These are phyloP conservation scores for Telfairia occidentalis DNA, from an alignment of 331 rosid genomes.

Conservation along the genomic window DNA sequence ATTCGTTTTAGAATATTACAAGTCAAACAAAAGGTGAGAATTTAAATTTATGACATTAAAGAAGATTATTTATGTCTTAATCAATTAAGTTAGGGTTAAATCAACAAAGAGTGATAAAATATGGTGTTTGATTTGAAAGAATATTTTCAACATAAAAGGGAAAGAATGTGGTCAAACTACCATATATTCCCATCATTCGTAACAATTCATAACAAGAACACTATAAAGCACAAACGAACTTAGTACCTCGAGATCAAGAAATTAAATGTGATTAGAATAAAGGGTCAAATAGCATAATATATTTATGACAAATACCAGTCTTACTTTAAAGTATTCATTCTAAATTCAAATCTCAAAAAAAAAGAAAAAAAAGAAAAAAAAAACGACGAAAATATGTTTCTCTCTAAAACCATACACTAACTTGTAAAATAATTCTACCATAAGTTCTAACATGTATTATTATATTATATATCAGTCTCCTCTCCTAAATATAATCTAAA, in stretches of 20 bases:
- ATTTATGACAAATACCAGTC: constrained; percentile 2
- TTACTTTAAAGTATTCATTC: not conserved
- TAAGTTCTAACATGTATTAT: not conserved
- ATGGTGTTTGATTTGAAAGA: not conserved
- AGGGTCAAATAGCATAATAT: constrained; percentile 2
- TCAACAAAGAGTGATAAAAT: not conserved
- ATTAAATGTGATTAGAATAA: not conserved
- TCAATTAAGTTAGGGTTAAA: too few species aligned
- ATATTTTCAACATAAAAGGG: not conserved
- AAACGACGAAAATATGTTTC: too few species aligned
- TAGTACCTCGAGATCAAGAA: constrained; percentile 11
- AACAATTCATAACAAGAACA: not conserved
- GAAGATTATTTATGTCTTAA: too few species aligned
- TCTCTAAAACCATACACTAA: not conserved
- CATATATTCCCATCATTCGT: not conserved
- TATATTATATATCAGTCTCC: not conserved
- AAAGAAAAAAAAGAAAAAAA: not conserved
- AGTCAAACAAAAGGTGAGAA: not conserved
- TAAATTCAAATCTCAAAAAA: constrained; percentile 1
- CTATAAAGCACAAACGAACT: not conserved
- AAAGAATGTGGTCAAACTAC: not conserved
- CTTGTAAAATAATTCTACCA: not conserved
- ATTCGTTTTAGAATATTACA: not conserved
- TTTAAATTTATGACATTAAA: too few species aligned
- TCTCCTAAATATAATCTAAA: not conserved